Conservation (phyloP, 768 basidiomycete species). For the Suillus placidus region DNA sequence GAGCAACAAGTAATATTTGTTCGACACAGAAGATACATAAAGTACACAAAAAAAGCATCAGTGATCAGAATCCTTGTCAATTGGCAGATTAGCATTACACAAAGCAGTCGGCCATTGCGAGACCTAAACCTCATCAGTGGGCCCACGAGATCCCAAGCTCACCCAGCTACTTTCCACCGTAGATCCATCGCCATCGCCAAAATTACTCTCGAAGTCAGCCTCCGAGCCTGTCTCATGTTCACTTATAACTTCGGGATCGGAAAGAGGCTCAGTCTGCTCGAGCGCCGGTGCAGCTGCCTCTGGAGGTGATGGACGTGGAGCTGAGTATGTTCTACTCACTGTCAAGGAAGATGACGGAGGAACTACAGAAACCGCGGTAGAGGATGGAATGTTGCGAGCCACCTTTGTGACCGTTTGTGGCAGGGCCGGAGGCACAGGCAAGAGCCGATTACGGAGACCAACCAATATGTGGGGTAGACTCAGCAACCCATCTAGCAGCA, state of each 20-base stretch:
- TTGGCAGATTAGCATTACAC: not conserved
- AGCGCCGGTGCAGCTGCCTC: conserved; percentile 4
- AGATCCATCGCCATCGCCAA: conserved; percentile 50
- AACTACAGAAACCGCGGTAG: conserved; percentile 5
- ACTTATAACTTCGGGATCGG: conserved; percentile 11
- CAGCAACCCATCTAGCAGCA: conserved; percentile 65
- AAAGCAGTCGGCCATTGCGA: not conserved
- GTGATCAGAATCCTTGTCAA: not conserved
- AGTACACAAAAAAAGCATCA: conserved; percentile 1
- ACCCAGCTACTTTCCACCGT: conserved; percentile 71
- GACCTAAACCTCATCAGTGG: conserved; percentile 18
- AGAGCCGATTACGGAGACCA: conserved; percentile 60
- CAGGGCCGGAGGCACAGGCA: conserved; percentile 50
- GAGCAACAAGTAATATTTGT: not conserved
- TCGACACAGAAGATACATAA: conserved; percentile 2
- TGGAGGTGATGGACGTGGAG: not conserved
- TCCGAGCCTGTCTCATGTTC: conserved; percentile 58
- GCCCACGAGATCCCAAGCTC: conserved; percentile 45
- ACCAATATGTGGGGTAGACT: conserved; percentile 68
- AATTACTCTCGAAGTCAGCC: conserved; percentile 68
- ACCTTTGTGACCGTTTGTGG: conserved; percentile 31
- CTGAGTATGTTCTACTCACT: not conserved
- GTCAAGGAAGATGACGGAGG: conserved; percentile 6
- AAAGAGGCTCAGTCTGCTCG: conserved; percentile 16
- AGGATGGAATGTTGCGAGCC: conserved; percentile 16